Base-by-base conservation (phyloP, 768 basidiomycete genomes). In the Trametes sanguinea region DNA sequence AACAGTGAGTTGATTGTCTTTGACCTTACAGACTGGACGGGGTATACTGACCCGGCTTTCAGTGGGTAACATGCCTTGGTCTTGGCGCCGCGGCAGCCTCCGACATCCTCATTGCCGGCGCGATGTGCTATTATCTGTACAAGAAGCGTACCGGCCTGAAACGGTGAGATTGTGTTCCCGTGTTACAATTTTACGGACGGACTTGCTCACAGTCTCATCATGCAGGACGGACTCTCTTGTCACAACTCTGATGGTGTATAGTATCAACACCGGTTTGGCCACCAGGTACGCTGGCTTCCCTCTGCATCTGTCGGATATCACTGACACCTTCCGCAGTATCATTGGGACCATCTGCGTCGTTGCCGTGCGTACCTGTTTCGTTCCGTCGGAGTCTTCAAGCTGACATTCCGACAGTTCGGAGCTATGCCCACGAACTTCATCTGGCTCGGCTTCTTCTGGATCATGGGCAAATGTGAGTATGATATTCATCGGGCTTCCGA, bases 31-130 rank as follows among this genome's bases (percentile, higher is more conserved):
- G 22, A 4, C 13, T n/a, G 39, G 45, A n/a, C 3, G 45, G 3
- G 9, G 45, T 10, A 14, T 17, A 48, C 56, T 52, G 6, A 44
- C 45, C 17, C 16, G 22, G 13, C 14, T 11, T 7, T 39, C 56
- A 77, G 82, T 83, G 82, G 83, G 76, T 84, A 13, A 80, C 82
- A 7, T 79, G 77, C 64, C 64, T 76, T 29, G 83, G 81, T 1
- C 30, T 74, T 9, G 78, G 80, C 37, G 77, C 79, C 57, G 80
- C 80, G 29, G 79, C 80, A n/a, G 77, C 77, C 14, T 77, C 81
- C 9, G 82, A 83, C 64, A 73, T 81, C 60, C 72, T 82, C 59
- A 82, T 83, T 50, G 83, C 82, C 2, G 60, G 72, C 50, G 72
- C 80, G 13, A 75, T 84, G 56, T 81, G 80, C 65, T 82, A 78